Percentiles rank a stretch among this genome's conserved stretches.
Conservation (phyloP, 1,284 basidiomycete genomes). For the Irpex sp. region DNA sequence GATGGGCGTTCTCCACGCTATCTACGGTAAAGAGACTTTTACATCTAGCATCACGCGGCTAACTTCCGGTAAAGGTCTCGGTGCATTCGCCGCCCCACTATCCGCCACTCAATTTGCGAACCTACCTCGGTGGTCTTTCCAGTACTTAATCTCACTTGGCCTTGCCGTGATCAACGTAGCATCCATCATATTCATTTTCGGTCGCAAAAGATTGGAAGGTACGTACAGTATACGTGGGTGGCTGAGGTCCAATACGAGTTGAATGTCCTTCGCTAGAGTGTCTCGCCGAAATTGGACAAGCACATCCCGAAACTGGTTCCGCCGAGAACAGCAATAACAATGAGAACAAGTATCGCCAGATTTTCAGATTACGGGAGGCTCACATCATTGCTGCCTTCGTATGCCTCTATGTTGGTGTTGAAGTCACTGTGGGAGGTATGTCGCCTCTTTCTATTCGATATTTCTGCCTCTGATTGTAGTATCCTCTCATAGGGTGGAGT, state of each 20-base stretch:
- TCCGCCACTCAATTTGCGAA: slow-evolving; percentile 61
- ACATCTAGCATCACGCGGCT: not conserved
- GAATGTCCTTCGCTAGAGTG: slow-evolving; percentile 22
- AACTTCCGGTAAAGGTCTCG: slow-evolving; percentile 38
- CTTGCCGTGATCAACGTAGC: slow-evolving; percentile 45
- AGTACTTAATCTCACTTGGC: slow-evolving; percentile 60
- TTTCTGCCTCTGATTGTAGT: not conserved
- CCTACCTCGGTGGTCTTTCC: slow-evolving; percentile 52
- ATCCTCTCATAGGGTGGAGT: slow-evolving; percentile 36
- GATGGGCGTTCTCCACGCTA: slow-evolving; percentile 63
- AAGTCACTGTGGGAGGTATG: slow-evolving; percentile 44
- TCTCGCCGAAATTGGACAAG: slow-evolving; percentile 31
- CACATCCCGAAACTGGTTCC: slow-evolving; percentile 11
- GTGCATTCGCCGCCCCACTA: slow-evolving; percentile 58
- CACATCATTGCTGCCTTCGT: slow-evolving; percentile 43
- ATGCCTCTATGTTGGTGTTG: slow-evolving; percentile 44
- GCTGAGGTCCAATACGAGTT: not conserved
- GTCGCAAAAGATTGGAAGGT: slow-evolving; percentile 56
- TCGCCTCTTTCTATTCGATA: not conserved
- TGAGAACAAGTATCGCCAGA: slow-evolving; percentile 35
- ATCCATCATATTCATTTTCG: slow-evolving; percentile 46
- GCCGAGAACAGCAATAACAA: slow-evolving; percentile 2
- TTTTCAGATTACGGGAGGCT: slow-evolving; percentile 32
- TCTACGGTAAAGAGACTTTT: slow-evolving; percentile 24
- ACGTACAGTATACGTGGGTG: slow-evolving; percentile 1